Conservation (phyloP, 2,329 filamentous ascomycete species). For the Myriangium duriaei region DNA sequence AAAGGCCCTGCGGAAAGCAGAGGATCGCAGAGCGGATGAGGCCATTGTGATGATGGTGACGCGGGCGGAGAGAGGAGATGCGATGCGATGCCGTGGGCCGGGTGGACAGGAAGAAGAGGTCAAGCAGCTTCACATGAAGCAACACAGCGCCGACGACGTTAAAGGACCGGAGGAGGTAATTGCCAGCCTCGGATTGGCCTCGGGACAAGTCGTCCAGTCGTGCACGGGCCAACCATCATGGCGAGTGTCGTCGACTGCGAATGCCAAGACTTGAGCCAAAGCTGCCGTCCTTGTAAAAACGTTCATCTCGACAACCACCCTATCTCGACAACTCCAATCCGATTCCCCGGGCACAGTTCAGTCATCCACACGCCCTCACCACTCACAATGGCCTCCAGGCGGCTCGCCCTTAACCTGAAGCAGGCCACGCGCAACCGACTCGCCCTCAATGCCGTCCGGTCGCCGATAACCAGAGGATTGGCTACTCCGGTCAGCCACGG, state of each 20-base stretch:
- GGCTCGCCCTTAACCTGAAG: constrained; percentile 89
- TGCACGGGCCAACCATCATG: too few relatives aligned
- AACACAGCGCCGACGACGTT: neutral
- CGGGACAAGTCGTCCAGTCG: too few relatives aligned
- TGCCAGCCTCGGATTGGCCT: constrained; percentile 8
- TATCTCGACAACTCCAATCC: constrained; percentile 5
- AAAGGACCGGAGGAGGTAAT: constrained; percentile 2
- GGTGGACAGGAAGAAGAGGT: constrained; percentile 2
- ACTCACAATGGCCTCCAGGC: constrained; percentile 76
- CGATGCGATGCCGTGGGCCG: neutral
- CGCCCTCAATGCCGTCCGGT: constrained; percentile 60
- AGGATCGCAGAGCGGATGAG: constrained; percentile 36
- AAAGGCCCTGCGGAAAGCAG: constrained; percentile 37
- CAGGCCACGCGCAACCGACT: constrained; percentile 79
- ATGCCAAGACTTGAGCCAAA: constrained; percentile 4
- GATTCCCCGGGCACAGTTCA: constrained; percentile 1
- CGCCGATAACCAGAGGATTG: constrained; percentile 71
- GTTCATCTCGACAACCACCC: neutral
- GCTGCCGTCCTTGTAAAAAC: constrained; percentile 2
- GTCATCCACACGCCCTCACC: constrained; percentile 29
- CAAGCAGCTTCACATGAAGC: neutral
- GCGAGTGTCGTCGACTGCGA: too few relatives aligned
- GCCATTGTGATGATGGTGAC: constrained; percentile 32
- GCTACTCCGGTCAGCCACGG: constrained; percentile 66
- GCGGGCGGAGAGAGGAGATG: constrained; percentile 12